A percentile compares a stretch with the other conserved stretches of the same genome.
Conservation (phyloP, 106 monocot species). For the Dendrobium chrysotoxum region DNA sequence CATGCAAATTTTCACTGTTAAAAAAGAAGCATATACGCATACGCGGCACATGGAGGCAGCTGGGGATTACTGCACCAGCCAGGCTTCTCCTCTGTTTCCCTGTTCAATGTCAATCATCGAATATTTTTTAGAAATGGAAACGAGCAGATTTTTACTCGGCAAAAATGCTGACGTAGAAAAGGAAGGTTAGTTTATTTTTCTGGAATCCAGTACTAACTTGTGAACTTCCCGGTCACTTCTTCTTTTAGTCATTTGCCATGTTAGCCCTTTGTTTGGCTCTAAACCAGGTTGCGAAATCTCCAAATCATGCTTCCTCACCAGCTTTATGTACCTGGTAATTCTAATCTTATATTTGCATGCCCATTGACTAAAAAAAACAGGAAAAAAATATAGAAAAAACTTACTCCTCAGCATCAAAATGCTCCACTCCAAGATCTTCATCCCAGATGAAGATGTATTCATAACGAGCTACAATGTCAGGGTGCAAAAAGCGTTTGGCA, state of each 20-base stretch:
- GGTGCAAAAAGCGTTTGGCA: slow-evolving; percentile 53
- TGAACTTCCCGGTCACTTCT: slow-evolving; percentile 48
- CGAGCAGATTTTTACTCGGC: background rate
- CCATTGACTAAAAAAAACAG: background rate
- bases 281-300: slow-evolving; percentile 62
- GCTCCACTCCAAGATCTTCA: slow-evolving; percentile 57
- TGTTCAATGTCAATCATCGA: slow-evolving; percentile 7
- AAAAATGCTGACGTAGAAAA: background rate
- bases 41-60: slow-evolving; percentile 57
- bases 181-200: background rate
- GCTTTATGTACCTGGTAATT: slow-evolving; percentile 35
- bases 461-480: slow-evolving; percentile 44
- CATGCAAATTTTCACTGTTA: background rate
- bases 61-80: slow-evolving; percentile 47
- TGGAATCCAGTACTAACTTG: slow-evolving; percentile 28
- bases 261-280: slow-evolving; percentile 39
- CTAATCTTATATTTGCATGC: background rate
- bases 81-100: slow-evolving; percentile 45
- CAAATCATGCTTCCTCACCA: slow-evolving; percentile 48
- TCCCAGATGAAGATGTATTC: slow-evolving; percentile 69
- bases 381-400: background rate
- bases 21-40: background rate
- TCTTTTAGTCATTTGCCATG: slow-evolving; percentile 61
- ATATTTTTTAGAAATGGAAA: background rate
- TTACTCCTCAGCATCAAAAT: slow-evolving; percentile 58